phyloP scores from a whole-genome alignment of 495 filamentous ascomycete genomes.

The Paragyromitra xinjiangensis region DNA sequence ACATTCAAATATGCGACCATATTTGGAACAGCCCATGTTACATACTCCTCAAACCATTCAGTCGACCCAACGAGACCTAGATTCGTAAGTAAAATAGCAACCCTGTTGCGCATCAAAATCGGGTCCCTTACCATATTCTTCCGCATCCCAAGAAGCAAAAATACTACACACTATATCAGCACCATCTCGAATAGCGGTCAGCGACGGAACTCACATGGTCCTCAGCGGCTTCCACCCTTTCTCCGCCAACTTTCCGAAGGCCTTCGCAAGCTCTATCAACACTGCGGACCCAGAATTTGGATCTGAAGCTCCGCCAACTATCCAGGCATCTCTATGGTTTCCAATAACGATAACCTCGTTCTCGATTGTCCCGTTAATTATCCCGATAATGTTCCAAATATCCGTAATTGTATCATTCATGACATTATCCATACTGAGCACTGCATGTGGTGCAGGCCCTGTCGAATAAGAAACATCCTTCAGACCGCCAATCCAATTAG shows the following conservation, averaged over 20 bases:
- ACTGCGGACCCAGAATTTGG: constrained; percentile 62
- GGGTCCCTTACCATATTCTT: constrained; percentile 66
- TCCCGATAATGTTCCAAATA: constrained; percentile 93
- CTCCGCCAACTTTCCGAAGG: constrained; percentile 60
- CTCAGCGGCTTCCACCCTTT: constrained; percentile 62
- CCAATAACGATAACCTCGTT: constrained; percentile 92
- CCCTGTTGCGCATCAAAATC: neutral
- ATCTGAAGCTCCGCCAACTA: constrained; percentile 65
- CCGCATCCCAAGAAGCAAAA: constrained; percentile 79
- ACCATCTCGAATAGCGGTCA: neutral
- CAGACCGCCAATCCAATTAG: constrained; percentile 75
- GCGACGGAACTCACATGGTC: constrained; percentile 62
- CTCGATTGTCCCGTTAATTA: constrained; percentile 86
- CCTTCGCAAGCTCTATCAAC: constrained; percentile 59
- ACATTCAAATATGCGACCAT: constrained; percentile 79
- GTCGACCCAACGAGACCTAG: constrained; percentile 64
- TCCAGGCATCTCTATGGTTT: constrained; percentile 92
- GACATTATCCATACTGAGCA: constrained; percentile 83
- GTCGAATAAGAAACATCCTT: constrained; percentile 91
- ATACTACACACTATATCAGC: constrained; percentile 57
- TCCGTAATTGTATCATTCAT: constrained; percentile 91
- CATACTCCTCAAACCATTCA: constrained; percentile 74
- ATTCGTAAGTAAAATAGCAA: neutral
- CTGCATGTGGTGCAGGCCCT: constrained; percentile 78
- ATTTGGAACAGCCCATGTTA: constrained; percentile 80